phyloP scores from a whole-genome alignment of 169 alveolate species.

The Cryptosporidium felis region DNA sequence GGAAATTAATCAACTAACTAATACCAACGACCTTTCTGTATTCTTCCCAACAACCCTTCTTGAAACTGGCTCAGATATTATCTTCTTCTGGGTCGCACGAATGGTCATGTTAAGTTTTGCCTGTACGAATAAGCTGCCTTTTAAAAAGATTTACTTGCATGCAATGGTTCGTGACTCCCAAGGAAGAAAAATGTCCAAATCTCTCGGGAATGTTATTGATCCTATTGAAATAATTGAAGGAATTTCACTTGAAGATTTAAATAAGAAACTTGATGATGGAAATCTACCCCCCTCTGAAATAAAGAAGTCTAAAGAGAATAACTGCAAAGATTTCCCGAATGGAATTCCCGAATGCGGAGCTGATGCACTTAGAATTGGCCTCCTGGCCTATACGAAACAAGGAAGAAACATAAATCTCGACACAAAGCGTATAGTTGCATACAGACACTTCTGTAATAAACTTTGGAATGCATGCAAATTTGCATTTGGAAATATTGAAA shows the following conservation, averaged over 20 bases:
- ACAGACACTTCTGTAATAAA: conserved; percentile 97
- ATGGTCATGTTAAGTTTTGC: conserved; percentile 98
- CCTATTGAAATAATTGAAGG: conserved; percentile 98
- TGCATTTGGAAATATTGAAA: conserved; percentile 82
- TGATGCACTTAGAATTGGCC: conserved; percentile 98
- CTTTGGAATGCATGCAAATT: conserved; percentile 96
- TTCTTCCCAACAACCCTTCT: conserved; percentile 95
- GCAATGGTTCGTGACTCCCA: conserved; percentile 98
- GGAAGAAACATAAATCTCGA: conserved; percentile 95
- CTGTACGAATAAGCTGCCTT: conserved; percentile 95
- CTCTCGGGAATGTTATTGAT: conserved; percentile 98
- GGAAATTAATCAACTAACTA: conserved; percentile 28
- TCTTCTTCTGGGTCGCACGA: conserved; percentile 99
- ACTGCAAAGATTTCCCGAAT: conserved; percentile 95
- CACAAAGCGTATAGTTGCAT: conserved; percentile 95
- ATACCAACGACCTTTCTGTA: conserved; percentile 88
- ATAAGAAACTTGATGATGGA: conserved; percentile 89
- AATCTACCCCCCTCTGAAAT: conserved; percentile 85
- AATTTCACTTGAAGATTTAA: conserved; percentile 88
- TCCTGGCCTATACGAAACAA: conserved; percentile 92
- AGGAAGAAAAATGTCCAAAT: conserved; percentile 98
- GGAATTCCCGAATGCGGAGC: conserved; percentile 99
- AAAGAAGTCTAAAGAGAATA: conserved; percentile 89
- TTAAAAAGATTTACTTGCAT: conserved; percentile 95
- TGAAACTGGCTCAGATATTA: conserved; percentile 99